phyloP scores from a whole-genome alignment of 805 yeast species.

The Cyberlindnera samutprakarnensis region DNA sequence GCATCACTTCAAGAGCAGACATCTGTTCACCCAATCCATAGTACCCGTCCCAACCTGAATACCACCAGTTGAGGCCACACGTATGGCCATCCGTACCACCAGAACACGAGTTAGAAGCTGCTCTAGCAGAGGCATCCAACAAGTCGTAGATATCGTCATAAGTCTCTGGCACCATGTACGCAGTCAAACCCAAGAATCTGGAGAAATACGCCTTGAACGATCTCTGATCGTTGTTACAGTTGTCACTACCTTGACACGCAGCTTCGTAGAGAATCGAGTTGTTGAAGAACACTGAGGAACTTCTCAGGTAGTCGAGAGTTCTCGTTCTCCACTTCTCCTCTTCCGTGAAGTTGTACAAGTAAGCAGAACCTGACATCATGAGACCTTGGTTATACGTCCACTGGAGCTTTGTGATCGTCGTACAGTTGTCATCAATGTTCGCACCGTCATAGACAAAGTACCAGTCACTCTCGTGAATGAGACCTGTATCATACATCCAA shows the following conservation, averaged over 20 bases:
- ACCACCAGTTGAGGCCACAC: conserved; percentile 71
- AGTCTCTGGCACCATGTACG: conserved; percentile 51
- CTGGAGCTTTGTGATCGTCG: conserved; percentile 41
- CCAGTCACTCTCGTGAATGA: conserved; percentile 34
- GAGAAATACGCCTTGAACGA: conserved; percentile 66
- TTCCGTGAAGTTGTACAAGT: conserved; percentile 52
- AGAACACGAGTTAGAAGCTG: conserved; percentile 70
- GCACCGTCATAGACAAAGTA: conserved; percentile 58
- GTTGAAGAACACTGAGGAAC: conserved; percentile 51
- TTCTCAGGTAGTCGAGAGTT: conserved; percentile 37
- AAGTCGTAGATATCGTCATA: conserved; percentile 36
- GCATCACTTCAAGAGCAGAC: conserved; percentile 58
- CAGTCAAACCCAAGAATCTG: conserved; percentile 56
- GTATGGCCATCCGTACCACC: conserved; percentile 81
- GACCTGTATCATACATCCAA: conserved; percentile 53
- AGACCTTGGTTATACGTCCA: conserved; percentile 77
- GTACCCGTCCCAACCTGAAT: conserved; percentile 50
- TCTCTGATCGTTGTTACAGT: conserved; percentile 69
- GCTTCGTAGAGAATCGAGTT: conserved; percentile 55
- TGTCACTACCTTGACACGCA: conserved; percentile 52
- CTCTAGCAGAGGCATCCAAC: conserved; percentile 48
- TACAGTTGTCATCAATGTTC: conserved; percentile 40
- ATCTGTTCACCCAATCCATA: conserved; percentile 86
- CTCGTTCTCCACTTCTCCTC: conserved; percentile 54
- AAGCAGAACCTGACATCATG: conserved; percentile 62